Evolutionary conservation across 768 basidiomycete species (phyloP), one percentile per base, ranked within the genome.

Genomic region (Auricularia sp.): DNA sequence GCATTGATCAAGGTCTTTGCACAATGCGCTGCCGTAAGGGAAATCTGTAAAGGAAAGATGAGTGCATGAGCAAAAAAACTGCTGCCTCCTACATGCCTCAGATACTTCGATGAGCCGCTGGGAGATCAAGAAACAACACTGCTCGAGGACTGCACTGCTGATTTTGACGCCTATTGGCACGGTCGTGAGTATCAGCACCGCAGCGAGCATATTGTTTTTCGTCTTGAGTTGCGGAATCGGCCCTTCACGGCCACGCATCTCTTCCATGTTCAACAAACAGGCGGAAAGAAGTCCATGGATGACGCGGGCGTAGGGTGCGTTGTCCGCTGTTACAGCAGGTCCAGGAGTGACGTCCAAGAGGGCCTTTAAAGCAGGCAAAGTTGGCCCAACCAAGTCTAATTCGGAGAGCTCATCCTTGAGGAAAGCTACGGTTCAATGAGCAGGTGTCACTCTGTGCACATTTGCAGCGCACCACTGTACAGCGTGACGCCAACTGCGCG

Each of bases 11-110:
- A 77, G 0, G 94, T 95, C 71, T 90, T 91, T 1, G 90, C 85
- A 70, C 96, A 98, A 69, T 98, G 93, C 2, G 89, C 84, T 1
- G 94, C 94, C 2, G 90, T 91, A n/a, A 92, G 73, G 1, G 89
- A 85, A 47, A 86, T 78, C 92, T 97, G 65, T 35, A 35, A 21
- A 33, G n/a, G 24, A 14, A 11, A 14, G 8, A 18, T 59, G 8
- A 59, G 56, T n/a, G 3, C 3, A 29, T 59, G 56, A 24, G 24
- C 56, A 6, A 14, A 35, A 33, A 18, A 64, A 42, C 2, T 8
- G 35, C 18, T 33, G 70, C 29, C 29, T 29, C 29, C 29, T 2
- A 29, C 77, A 68, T 69, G 92, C 92, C 69, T 94, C 90, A 69
- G 84, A 78, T 0, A 75, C 77, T 44, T 88, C 90, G 18, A 85